phyloP scores from a whole-genome alignment of 306 rosid genomes.

The Lagenaria siceraria region DNA sequence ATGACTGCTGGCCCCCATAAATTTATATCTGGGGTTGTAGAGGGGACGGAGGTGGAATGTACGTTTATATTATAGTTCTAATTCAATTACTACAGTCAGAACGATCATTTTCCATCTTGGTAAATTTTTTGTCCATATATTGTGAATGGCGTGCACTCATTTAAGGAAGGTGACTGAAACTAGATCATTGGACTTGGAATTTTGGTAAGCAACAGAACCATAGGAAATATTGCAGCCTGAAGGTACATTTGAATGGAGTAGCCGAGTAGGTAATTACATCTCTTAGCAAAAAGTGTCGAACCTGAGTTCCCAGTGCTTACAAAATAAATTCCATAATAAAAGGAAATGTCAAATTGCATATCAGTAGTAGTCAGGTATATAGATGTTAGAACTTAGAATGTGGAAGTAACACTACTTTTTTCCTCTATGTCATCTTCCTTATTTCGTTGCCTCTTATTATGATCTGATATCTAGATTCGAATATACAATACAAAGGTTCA shows the following conservation, averaged over 20 bases:
- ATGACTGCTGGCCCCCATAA: background rate
- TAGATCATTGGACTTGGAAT: background rate
- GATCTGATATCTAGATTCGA: background rate
- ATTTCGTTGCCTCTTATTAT: background rate
- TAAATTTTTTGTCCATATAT: background rate
- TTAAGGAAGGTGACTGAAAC: background rate
- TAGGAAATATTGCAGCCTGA: background rate
- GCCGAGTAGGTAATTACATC: background rate
- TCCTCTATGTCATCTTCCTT: background rate
- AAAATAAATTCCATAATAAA: background rate
- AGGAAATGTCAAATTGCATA: background rate
- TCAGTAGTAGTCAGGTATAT: background rate
- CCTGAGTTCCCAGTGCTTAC: background rate
- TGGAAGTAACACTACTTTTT: background rate
- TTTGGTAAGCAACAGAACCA: background rate
- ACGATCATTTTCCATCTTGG: background rate
- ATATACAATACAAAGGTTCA: background rate
- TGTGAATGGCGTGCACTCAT: background rate
- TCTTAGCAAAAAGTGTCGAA: background rate
- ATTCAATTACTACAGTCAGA: background rate
- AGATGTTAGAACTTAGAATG: background rate
- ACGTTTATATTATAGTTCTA: background rate
- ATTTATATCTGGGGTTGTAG: background rate
- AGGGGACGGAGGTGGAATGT: constrained; percentile 2
- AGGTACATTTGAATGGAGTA: background rate